These are phyloP conservation scores for Aquanectria penicillioides DNA, from an alignment of 2,329 filamentous ascomycete species.

Conservation along the genomic window DNA sequence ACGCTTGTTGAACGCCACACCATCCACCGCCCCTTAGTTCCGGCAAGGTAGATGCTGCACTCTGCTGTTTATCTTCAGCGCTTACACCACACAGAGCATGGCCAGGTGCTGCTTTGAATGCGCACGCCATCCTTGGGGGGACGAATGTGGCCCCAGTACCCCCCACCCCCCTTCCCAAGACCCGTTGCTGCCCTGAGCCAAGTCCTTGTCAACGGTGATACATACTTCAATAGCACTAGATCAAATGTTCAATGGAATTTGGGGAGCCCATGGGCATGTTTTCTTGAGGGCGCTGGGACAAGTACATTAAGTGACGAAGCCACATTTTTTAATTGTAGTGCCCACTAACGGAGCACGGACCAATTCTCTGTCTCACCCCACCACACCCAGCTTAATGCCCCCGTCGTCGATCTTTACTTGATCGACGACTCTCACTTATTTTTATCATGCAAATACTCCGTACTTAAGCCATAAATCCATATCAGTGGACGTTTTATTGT, in stretches of 20 bases:
- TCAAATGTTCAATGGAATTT: too few relatives aligned
- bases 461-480: background rate
- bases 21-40: slow-evolving; percentile 24
- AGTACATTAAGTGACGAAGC: slow-evolving; percentile 15
- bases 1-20: slow-evolving; percentile 34
- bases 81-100: slow-evolving; percentile 27
- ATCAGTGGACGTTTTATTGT: background rate
- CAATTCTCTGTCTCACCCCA: too few relatives aligned
- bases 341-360: background rate
- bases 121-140: slow-evolving; percentile 3
- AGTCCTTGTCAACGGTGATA: too few relatives aligned
- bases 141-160: background rate
- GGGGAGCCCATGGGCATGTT: too few relatives aligned
- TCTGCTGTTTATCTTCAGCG: slow-evolving; percentile 30
- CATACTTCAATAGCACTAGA: too few relatives aligned
- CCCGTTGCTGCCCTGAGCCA: too few relatives aligned
- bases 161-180: too few relatives aligned
- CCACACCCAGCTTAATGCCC: slow-evolving; percentile 6
- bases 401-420: slow-evolving; percentile 12
- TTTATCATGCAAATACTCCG: slow-evolving; percentile 24
- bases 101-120: slow-evolving; percentile 32
- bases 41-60: slow-evolving; percentile 20
- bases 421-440: slow-evolving; percentile 22
- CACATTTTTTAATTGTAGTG: background rate
- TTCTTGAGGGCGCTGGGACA: too few relatives aligned